phyloP scores from a whole-genome alignment of 352 stramenopile species.

The Porosira glacialis region DNA sequence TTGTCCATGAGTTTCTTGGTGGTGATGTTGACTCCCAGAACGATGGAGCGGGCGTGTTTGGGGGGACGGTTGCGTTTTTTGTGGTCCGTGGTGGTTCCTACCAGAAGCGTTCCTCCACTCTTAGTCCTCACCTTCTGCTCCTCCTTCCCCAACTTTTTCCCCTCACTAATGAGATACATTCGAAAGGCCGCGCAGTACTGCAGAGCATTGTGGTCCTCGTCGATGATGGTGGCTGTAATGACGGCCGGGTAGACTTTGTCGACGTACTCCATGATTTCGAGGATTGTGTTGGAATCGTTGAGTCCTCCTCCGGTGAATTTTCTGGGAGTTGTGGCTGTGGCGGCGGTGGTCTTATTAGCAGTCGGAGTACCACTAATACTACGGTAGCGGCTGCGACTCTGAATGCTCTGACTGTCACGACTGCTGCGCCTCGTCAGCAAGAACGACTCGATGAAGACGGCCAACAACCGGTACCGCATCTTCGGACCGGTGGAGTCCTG shows the following conservation, averaged over 20 bases:
- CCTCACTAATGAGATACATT: conserved; percentile 53
- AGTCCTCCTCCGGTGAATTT: conserved; percentile 22
- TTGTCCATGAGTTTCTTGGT: conserved; percentile 53
- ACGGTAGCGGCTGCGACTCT: no score
- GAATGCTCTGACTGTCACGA: no score
- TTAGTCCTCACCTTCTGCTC: conserved; percentile 42
- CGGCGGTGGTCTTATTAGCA: no score
- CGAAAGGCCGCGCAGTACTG: conserved; percentile 59
- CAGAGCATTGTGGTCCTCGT: conserved; percentile 52
- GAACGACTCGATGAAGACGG: conserved; percentile 45
- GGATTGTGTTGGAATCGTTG: conserved; percentile 36
- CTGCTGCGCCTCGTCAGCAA: no score
- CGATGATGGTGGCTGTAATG: conserved; percentile 46
- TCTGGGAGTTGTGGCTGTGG: conserved; percentile 16
- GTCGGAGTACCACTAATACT: no score
- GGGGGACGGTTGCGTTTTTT: conserved; percentile 25
- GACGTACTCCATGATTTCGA: conserved; percentile 49
- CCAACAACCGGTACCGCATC: conserved; percentile 46
- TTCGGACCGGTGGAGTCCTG: conserved; percentile 17
- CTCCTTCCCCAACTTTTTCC: conserved; percentile 44
- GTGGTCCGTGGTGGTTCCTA: conserved; percentile 30
- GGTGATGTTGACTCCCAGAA: conserved; percentile 29
- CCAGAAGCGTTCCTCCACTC: conserved; percentile 28
- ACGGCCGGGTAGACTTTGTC: conserved; percentile 41
- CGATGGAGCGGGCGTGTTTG: conserved; percentile 13